Conservation (phyloP, 163 green algal species). For the Dunaliella salina region DNA sequence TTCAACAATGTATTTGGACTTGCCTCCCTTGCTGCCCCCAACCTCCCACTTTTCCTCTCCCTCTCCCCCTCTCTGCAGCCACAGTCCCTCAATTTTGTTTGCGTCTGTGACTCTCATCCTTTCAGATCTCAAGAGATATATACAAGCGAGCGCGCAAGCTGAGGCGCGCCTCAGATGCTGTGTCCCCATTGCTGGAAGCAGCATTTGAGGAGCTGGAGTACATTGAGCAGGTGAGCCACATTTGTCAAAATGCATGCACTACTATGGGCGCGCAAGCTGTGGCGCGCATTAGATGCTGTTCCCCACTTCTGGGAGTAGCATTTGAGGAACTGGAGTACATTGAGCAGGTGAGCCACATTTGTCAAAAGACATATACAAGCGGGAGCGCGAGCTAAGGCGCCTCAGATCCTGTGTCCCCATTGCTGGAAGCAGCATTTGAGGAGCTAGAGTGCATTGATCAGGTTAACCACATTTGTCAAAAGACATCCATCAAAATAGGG, state of each 20-base stretch:
- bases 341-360: constrained; percentile 3
- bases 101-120: too few relatives aligned
- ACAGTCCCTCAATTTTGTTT: too few relatives aligned
- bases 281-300: constrained; percentile 52
- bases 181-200: constrained; percentile 65
- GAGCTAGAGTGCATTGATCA: constrained; percentile 58
- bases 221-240: constrained; percentile 29
- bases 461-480: too few relatives aligned
- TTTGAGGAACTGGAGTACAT: constrained; percentile 58
- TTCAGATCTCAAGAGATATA: constrained; percentile 22
- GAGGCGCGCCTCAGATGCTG: constrained; percentile 44
- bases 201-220: constrained; percentile 53
- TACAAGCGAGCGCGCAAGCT: constrained; percentile 64
- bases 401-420: constrained; percentile 52
- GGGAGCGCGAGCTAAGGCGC: constrained; percentile 60
- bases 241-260: too few relatives aligned
- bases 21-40: too few relatives aligned
- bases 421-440: constrained; percentile 53
- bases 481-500: too few relatives aligned
- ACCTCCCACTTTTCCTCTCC: too few relatives aligned
- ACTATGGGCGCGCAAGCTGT: constrained; percentile 63
- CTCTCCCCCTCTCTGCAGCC: too few relatives aligned
- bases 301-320: constrained; percentile 61
- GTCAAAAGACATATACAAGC: constrained; percentile 48
- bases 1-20: too few relatives aligned